Evolutionary conservation across 495 filamentous ascomycete species (phyloP).

Genomic region (Annulohypoxylon moriforme): DNA sequence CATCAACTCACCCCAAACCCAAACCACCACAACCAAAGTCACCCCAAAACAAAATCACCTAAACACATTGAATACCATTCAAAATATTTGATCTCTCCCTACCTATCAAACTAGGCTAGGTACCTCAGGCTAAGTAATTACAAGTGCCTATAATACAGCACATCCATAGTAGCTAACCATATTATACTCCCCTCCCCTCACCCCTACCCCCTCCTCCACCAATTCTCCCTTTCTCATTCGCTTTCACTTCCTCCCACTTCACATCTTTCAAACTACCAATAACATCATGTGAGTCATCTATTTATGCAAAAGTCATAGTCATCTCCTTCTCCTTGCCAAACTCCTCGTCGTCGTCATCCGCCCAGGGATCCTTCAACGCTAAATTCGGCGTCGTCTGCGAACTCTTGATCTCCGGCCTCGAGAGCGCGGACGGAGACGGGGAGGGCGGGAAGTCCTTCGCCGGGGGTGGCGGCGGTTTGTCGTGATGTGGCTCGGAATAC

Average conservation of each 20-base stretch:
- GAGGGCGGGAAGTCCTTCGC: slow-evolving; percentile 45
- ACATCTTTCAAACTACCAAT: background rate
- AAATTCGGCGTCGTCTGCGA: slow-evolving; percentile 56
- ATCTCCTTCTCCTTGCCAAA: slow-evolving; percentile 78
- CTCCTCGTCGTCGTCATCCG: slow-evolving; percentile 81
- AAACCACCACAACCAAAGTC: background rate
- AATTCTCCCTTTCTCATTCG: too few relatives aligned
- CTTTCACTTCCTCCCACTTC: background rate
- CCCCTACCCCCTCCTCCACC: background rate
- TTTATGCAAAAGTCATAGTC: slow-evolving; percentile 75
- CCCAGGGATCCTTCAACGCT: slow-evolving; percentile 82
- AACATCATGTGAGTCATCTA: too few relatives aligned
- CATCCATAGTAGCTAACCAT: background rate
- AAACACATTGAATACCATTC: background rate
- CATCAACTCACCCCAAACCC: background rate
- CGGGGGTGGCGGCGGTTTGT: slow-evolving; percentile 45
- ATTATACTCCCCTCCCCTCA: background rate
- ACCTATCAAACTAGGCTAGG: background rate
- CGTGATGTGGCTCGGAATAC: slow-evolving; percentile 54
- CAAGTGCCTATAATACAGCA: slow-evolving; percentile 5
- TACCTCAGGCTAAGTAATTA: background rate
- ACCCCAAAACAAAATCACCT: background rate
- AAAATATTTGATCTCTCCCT: background rate
- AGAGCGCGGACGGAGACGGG: slow-evolving; percentile 22
- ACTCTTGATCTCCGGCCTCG: slow-evolving; percentile 55